Percentiles rank a stretch among this genome's conserved stretches.
These are phyloP conservation scores for Aureobasidium sp. DNA, from an alignment of 2,329 filamentous ascomycete genomes.

Conservation along the genomic window DNA sequence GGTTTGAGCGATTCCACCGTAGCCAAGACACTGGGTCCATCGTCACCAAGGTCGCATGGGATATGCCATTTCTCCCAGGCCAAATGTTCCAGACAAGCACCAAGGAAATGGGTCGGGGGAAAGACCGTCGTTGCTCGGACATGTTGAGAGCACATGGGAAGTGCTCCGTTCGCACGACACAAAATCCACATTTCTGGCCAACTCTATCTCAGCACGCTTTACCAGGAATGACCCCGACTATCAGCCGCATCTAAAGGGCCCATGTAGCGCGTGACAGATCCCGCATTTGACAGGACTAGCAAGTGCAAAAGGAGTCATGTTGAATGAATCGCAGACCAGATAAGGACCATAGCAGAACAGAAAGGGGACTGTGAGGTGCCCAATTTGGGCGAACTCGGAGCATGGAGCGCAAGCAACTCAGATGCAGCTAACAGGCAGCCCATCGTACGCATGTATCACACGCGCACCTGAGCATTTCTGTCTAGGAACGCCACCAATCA, in stretches of 20 bases:
- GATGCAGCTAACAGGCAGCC: not conserved
- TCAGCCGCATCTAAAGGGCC: constrained; percentile 1
- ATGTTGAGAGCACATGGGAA: constrained; percentile 11
- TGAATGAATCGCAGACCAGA: constrained; percentile 7
- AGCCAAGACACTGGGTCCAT: constrained; percentile 5
- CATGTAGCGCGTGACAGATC: not conserved
- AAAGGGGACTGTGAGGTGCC: not conserved
- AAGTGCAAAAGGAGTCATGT: not conserved
- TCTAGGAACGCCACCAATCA: constrained; percentile 4
- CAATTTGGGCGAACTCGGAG: not conserved
- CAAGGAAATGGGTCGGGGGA: constrained; percentile 5
- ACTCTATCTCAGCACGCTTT: constrained; percentile 1
- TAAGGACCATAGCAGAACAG: not conserved
- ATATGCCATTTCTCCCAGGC: not conserved
- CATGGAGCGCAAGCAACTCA: not conserved
- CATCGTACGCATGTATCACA: constrained; percentile 8
- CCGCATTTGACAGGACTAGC: constrained; percentile 7
- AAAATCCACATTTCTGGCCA: not conserved
- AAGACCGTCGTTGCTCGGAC: constrained; percentile 4
- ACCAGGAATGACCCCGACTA: not conserved
- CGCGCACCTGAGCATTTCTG: not conserved
- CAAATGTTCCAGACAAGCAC: constrained; percentile 1
- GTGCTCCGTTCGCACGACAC: not conserved
- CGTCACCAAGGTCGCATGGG: not conserved
- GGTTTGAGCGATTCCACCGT: constrained; percentile 4